Evolutionary conservation across 805 yeast genomes (phyloP), one percentile per base, ranked within the genome.

Genomic region (Yarrowia deformans): DNA sequence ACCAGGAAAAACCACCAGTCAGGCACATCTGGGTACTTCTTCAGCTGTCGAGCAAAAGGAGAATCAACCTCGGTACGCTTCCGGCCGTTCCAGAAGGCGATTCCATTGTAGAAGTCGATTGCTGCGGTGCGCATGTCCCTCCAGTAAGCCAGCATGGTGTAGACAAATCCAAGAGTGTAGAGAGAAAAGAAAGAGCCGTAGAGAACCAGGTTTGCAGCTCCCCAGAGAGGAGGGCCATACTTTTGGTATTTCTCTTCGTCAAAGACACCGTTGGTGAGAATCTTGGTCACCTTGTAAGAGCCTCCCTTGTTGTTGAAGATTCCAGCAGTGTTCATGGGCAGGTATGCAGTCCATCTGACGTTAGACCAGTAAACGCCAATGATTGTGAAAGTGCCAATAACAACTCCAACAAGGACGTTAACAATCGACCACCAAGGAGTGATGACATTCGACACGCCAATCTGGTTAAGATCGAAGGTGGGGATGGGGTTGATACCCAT

Each of bases 161-260:
- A 85, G 3, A 84, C 73, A 29, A 86, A 81, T 16, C 85, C 83
- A 72, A 83, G 82, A 1, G 88, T 85, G 72, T 85, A 85, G 55
- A 83, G 73, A 39, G 83, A 81, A 73, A 84, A 85, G 72, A 78
- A 80, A 1, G 87, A 84, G 1, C 88, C 88, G 72, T 85, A 84
- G 16, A 79, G 70, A 7, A 85, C 85, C 70, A 85, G 77, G 73
- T 82, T 82, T 0, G 86, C 88, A 6, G 89, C 88, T 43, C 84
- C 74, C 74, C 83, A 85, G 73, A 83, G 86, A 10, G 89, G 88
- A 8, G 88, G 88, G 0, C 88, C 87, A 71, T 84, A 81, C 49
- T 78, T 69, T 68, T 79, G 75, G 75, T 86, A 86, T 72, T 81
- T 83, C 3, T 71, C 74, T 52, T 78, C 74, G 71, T 85, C 86